These are phyloP conservation scores for Zymoseptoria tritici DNA, from an alignment of 2,329 filamentous ascomycete genomes.

Conservation along the genomic window DNA sequence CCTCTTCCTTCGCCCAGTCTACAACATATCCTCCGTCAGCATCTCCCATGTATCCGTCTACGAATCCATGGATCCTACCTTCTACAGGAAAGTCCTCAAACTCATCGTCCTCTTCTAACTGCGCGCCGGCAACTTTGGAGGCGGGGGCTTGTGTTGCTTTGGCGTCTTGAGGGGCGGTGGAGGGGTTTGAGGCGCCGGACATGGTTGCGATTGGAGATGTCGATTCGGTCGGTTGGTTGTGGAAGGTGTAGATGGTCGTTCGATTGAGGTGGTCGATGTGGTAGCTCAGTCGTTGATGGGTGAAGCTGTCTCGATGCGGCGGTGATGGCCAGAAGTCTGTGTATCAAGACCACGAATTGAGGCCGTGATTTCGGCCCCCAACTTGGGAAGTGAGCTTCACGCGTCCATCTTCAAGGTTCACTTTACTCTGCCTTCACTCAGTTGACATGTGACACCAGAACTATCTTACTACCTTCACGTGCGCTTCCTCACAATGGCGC, in stretches of 20 bases:
- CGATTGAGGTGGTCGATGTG: not conserved
- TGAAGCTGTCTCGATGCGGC: not conserved
- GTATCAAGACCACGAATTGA: not conserved
- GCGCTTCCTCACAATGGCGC: slow-evolving; percentile 3
- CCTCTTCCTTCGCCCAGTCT: slow-evolving; percentile 93
- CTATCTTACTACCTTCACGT: too few relatives aligned
- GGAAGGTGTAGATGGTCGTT: not conserved
- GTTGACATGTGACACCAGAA: not conserved
- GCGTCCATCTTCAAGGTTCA: not conserved
- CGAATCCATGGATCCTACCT: slow-evolving; percentile 47
- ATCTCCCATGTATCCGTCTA: not conserved
- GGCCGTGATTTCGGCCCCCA: not conserved
- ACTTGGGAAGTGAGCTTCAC: not conserved
- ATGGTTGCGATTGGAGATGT: not conserved
- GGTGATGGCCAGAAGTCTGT: not conserved
- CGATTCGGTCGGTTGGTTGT: not conserved
- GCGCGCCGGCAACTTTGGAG: slow-evolving; percentile 36
- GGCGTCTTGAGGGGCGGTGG: not conserved
- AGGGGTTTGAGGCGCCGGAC: not conserved
- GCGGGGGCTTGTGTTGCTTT: slow-evolving; percentile 51
- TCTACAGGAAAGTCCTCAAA: slow-evolving; percentile 98
- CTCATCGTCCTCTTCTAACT: slow-evolving; percentile 94
- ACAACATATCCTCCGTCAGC: slow-evolving; percentile 1
- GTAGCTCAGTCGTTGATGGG: not conserved
- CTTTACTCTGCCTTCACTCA: not conserved